Conservation (phyloP, 495 filamentous ascomycete genomes). For the Hypoxylon perforatum region DNA sequence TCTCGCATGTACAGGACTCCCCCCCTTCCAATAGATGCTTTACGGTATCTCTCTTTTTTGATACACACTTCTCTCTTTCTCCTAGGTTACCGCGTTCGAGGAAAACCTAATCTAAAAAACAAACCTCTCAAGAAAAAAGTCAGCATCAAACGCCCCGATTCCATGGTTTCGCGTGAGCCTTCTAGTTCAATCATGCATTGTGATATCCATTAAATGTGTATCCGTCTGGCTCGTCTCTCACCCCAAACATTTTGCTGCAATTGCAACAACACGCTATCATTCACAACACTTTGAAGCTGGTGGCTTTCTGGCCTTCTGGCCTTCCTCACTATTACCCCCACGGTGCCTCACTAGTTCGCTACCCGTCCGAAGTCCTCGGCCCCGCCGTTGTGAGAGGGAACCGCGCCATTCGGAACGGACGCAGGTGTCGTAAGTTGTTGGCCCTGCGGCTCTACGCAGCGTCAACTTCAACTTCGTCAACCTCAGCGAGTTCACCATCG, state of each 20-base stretch:
- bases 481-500: constrained; percentile 55
- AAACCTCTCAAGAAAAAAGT: constrained; percentile 22
- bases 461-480: constrained; percentile 52
- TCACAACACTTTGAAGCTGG: constrained; percentile 8
- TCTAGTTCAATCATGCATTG: constrained; percentile 51
- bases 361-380: constrained; percentile 9
- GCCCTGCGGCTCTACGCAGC: constrained; percentile 44
- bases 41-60: constrained; percentile 33
- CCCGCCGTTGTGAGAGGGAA: constrained; percentile 19
- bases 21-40: constrained; percentile 38
- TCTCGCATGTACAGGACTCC: constrained; percentile 28
- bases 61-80: constrained; percentile 29
- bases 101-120: constrained; percentile 29
- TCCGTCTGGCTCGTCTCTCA: constrained; percentile 18
- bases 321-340: background rate
- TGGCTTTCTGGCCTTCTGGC: constrained; percentile 1
- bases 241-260: background rate
- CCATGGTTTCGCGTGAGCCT: constrained; percentile 39
- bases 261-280: constrained; percentile 3
- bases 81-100: background rate
- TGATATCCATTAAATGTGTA: constrained; percentile 48
- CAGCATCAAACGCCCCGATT: constrained; percentile 40
- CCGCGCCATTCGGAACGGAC: constrained; percentile 27
- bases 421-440: constrained; percentile 31
- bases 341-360: background rate